Conservation (phyloP, 2,329 filamentous ascomycete genomes). For the Grosmannia clavigera region DNA sequence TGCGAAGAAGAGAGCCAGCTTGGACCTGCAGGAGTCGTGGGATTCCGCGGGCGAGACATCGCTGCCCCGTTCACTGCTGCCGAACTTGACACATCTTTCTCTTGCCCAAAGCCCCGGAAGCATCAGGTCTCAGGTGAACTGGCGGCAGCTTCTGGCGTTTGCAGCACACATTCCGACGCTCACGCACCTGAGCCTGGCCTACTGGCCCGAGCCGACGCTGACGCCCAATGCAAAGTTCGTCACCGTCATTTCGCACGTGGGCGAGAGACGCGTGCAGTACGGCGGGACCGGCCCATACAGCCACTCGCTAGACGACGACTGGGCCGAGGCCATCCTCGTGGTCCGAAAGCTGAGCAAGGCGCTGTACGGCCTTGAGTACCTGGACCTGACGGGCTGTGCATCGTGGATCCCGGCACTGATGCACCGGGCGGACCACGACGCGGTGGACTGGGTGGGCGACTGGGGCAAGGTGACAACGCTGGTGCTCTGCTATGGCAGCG, state of each 20-base stretch:
- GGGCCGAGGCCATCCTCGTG: slow-evolving; percentile 44
- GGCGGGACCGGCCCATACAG: slow-evolving; percentile 45
- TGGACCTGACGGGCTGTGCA: slow-evolving; percentile 48
- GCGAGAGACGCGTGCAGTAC: slow-evolving; percentile 34
- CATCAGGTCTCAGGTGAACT: slow-evolving; percentile 16
- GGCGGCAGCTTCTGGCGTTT: slow-evolving; percentile 46
- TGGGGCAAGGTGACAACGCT: slow-evolving; percentile 14
- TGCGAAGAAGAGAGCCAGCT: slow-evolving; percentile 6
- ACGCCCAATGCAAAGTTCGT: slow-evolving; percentile 40
- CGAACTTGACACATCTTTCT: slow-evolving; percentile 48
- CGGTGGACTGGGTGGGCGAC: slow-evolving; percentile 36
- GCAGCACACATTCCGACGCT: slow-evolving; percentile 38
- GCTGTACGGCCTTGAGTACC: slow-evolving; percentile 46
- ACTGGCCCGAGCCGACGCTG: slow-evolving; percentile 49
- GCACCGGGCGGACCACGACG: slow-evolving; percentile 28
- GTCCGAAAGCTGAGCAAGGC: slow-evolving; percentile 40
- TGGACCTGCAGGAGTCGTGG: slow-evolving; percentile 37
- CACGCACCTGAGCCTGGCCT: slow-evolving; percentile 49
- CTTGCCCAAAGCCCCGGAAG: slow-evolving; percentile 33
- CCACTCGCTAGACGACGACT: slow-evolving; percentile 45
- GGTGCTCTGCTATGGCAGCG: slow-evolving; percentile 8
- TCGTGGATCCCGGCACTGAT: slow-evolving; percentile 41
- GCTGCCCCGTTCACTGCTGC: slow-evolving; percentile 30
- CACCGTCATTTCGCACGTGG: slow-evolving; percentile 29
- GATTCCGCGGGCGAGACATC: slow-evolving; percentile 23